Evolutionary conservation across 1,284 basidiomycete species (phyloP).

Genomic region (Phlebopus sp.): DNA sequence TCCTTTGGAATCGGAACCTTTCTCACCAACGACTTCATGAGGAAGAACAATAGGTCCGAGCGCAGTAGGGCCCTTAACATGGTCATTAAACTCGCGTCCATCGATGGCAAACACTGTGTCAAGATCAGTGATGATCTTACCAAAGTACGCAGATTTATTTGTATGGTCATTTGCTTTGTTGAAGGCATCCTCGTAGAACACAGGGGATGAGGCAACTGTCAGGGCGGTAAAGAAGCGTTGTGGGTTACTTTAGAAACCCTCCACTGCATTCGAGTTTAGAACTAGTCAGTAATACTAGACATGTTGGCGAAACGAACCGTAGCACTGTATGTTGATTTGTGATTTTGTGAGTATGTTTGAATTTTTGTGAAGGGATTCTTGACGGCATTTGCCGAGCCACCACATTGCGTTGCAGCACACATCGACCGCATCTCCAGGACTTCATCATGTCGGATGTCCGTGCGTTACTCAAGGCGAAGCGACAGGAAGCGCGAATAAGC

Average conservation of each 20-base stretch:
- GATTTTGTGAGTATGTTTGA: too few species aligned
- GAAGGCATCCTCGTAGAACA: slow-evolving; percentile 30
- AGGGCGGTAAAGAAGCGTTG: slow-evolving; percentile 26
- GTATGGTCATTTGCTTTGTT: background rate
- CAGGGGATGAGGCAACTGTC: slow-evolving; percentile 30
- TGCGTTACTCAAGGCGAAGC: slow-evolving; percentile 71
- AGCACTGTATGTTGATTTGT: too few species aligned
- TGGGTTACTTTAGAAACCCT: slow-evolving; percentile 3
- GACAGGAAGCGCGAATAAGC: slow-evolving; percentile 64
- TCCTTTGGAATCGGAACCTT: slow-evolving; percentile 91
- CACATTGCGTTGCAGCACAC: background rate
- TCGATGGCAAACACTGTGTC: slow-evolving; percentile 74
- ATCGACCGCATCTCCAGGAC: background rate
- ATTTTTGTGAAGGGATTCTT: too few species aligned
- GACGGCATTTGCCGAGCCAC: background rate
- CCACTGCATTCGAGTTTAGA: background rate
- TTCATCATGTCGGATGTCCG: slow-evolving; percentile 66
- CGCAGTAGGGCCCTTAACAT: slow-evolving; percentile 86
- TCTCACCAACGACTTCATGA: slow-evolving; percentile 84
- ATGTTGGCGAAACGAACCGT: too few species aligned
- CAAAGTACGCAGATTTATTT: slow-evolving; percentile 54
- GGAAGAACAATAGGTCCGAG: slow-evolving; percentile 50
- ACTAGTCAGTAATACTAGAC: too few species aligned
- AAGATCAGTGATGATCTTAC: slow-evolving; percentile 90
- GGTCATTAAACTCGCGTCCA: slow-evolving; percentile 84